These are phyloP conservation scores for Microstroma glucosiphilum DNA, from an alignment of 1,284 basidiomycete species.

Conservation along the genomic window DNA sequence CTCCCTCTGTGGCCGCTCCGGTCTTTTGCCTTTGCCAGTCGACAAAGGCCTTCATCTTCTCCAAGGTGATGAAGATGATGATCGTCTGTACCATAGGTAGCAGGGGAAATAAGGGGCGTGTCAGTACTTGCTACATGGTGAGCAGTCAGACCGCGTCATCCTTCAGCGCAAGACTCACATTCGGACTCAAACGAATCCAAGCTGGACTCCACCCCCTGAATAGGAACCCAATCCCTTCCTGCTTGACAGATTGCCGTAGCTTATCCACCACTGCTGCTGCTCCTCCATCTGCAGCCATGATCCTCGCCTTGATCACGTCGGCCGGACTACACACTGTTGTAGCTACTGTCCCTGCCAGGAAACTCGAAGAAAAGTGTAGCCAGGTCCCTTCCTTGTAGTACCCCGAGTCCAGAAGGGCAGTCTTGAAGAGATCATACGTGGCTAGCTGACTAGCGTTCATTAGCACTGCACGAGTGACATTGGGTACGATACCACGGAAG, in stretches of 20 bases:
- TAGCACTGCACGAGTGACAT: constrained; percentile 55
- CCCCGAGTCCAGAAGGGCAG: constrained; percentile 50
- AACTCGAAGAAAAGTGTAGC: constrained; percentile 55
- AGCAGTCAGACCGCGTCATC: not conserved
- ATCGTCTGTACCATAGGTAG: constrained; percentile 26
- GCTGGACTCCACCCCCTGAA: constrained; percentile 59
- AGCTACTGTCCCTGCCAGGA: constrained; percentile 56
- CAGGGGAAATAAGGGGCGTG: not conserved
- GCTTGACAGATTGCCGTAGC: constrained; percentile 32
- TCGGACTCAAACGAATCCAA: constrained; percentile 52
- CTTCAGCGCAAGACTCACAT: constrained; percentile 14
- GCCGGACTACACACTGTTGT: constrained; percentile 51
- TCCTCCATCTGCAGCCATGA: constrained; percentile 51
- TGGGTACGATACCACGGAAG: constrained; percentile 55
- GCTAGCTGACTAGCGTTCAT: constrained; percentile 54
- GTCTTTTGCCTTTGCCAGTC: constrained; percentile 19
- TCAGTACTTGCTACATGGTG: not conserved
- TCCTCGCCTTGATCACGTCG: constrained; percentile 55
- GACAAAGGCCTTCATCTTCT: constrained; percentile 38
- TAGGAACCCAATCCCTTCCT: constrained; percentile 54
- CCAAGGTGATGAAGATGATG: constrained; percentile 45
- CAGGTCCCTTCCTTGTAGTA: constrained; percentile 54
- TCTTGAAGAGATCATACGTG: constrained; percentile 57
- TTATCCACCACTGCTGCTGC: constrained; percentile 24
- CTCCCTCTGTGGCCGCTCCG: not conserved